Conservation (phyloP, 2,329 filamentous ascomycete genomes). For the Hortaea sp. region DNA sequence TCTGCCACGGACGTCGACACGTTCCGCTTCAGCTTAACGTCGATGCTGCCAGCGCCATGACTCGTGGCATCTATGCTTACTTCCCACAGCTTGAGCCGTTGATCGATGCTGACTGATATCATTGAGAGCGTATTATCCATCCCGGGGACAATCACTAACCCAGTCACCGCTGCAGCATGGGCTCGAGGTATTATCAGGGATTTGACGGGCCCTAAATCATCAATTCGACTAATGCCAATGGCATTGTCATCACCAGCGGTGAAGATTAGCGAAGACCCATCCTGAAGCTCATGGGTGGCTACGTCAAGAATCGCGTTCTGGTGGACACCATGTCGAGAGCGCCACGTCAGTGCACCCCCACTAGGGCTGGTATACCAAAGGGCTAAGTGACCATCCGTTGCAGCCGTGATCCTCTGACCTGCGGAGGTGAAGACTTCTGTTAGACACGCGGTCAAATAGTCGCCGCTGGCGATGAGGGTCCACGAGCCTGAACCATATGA, state of each 20-base stretch:
- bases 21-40: slow-evolving; percentile 23
- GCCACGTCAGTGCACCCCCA: slow-evolving; percentile 21
- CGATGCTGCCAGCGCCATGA: slow-evolving; percentile 18
- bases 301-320: slow-evolving; percentile 68
- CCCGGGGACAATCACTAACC: slow-evolving; percentile 32
- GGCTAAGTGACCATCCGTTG: slow-evolving; percentile 68
- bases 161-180: slow-evolving; percentile 63
- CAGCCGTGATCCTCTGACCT: slow-evolving; percentile 36
- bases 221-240: slow-evolving; percentile 48
- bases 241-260: slow-evolving; percentile 87
- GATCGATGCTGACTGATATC: slow-evolving; percentile 34
- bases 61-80: slow-evolving; percentile 16
- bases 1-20: slow-evolving; percentile 44
- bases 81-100: slow-evolving; percentile 39
- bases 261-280: slow-evolving; percentile 43
- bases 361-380: background rate
- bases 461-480: slow-evolving; percentile 26
- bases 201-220: slow-evolving; percentile 1
- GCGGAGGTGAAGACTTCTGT: slow-evolving; percentile 46
- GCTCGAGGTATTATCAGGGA: slow-evolving; percentile 44
- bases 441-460: slow-evolving; percentile 52
- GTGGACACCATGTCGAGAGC: slow-evolving; percentile 47
- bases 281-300: slow-evolving; percentile 22
- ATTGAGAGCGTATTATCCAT: slow-evolving; percentile 8
- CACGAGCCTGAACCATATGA: slow-evolving; percentile 19